Percentiles rank a stretch among this genome's conserved stretches.
These are phyloP conservation scores for Fagopyrum homotropicum DNA, from an alignment of 148 eudicot species.

Conservation along the genomic window DNA sequence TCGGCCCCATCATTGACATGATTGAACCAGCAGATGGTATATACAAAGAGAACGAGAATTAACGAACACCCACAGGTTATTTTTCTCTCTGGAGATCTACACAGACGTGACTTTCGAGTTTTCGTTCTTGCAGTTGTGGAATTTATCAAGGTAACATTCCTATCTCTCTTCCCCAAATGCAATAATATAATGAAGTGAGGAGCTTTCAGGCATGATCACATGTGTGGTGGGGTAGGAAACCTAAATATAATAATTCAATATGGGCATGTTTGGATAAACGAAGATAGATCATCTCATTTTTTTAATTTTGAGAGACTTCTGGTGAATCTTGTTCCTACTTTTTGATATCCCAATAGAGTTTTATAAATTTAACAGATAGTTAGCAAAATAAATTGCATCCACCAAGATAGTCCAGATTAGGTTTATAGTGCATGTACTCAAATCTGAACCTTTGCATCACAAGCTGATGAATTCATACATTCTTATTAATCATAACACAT, in stretches of 20 bases:
- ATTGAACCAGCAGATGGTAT: neutral
- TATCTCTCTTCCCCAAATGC: slow-evolving; percentile 8
- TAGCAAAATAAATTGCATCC: neutral
- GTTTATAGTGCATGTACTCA: neutral
- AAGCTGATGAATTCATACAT: neutral
- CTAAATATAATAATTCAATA: slow-evolving; percentile 32
- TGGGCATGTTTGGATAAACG: slow-evolving; percentile 28
- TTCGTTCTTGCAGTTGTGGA: slow-evolving; percentile 6
- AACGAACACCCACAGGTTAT: neutral
- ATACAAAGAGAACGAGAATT: neutral
- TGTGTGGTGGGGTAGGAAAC: slow-evolving; percentile 34
- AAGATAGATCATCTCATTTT: slow-evolving; percentile 4
- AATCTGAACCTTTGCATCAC: neutral
- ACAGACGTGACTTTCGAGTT: neutral
- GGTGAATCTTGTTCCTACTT: neutral
- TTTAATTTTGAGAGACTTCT: neutral
- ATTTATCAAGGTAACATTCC: slow-evolving; percentile 10
- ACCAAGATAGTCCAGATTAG: neutral
- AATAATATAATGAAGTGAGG: slow-evolving; percentile 9
- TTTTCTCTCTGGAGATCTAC: slow-evolving; percentile 5
- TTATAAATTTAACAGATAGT: neutral
- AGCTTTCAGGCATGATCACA: slow-evolving; percentile 31
- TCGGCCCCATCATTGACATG: slow-evolving; percentile 12
- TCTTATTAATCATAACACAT: neutral
- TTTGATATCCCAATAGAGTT: slow-evolving; percentile 9